Evolutionary conservation across 495 filamentous ascomycete species (phyloP).

Genomic region (Opeltia flavorubescens): DNA sequence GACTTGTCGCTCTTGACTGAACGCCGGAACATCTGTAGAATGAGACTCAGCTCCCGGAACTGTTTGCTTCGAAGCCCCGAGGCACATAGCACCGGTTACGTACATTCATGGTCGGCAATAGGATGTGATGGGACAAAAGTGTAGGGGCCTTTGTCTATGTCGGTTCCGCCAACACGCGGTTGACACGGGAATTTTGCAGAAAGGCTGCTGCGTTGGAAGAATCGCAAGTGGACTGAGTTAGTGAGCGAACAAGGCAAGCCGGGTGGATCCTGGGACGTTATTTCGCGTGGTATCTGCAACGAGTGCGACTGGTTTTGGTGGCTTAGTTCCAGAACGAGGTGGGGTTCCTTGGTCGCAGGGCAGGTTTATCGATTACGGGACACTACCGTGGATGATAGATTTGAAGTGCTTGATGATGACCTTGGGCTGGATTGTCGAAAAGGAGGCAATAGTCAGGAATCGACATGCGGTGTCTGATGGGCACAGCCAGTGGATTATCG

Average conservation of each 20-base stretch:
- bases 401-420: neutral
- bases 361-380: too few species aligned
- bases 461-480: neutral
- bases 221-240: too few species aligned
- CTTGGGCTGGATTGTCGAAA: neutral
- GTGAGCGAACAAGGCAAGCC: too few species aligned
- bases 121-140: neutral
- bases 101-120: neutral
- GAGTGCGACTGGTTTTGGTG: too few species aligned
- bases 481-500: neutral
- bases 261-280: too few species aligned
- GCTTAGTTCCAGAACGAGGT: too few species aligned
- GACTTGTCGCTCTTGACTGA: conserved; percentile 78
- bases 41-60: neutral
- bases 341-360: too few species aligned
- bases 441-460: neutral
- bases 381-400: too few species aligned
- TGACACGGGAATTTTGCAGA: too few species aligned
- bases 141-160: neutral
- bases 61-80: neutral
- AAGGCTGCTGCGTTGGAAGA: too few species aligned
- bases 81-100: neutral
- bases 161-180: neutral
- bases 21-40: conserved; percentile 57
- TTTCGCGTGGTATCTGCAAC: too few species aligned